Percentiles rank a stretch among this genome's conserved stretches.
Evolutionary conservation across 129 eudicot species (phyloP).

Genomic region (Arctium lappa): DNA sequence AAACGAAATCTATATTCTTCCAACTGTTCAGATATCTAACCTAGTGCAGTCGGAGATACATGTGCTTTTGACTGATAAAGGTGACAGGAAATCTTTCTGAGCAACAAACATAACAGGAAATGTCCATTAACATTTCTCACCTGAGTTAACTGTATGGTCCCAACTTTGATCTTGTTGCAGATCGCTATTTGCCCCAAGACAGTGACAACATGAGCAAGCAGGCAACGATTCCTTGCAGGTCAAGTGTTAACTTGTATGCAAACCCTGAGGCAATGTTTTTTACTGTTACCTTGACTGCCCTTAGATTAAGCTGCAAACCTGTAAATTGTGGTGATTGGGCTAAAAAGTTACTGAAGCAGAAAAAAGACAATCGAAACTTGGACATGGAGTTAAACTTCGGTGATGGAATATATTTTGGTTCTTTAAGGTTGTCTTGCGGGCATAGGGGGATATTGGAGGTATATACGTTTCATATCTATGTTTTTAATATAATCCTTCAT

Average conservation of each 20-base stretch:
- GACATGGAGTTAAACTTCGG: conserved; percentile 86
- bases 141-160: conserved; percentile 1
- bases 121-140: conserved; percentile 11
- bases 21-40: conserved; percentile 76
- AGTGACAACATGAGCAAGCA: conserved; percentile 49
- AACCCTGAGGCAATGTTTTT: conserved; percentile 76
- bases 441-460: conserved; percentile 86
- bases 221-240: conserved; percentile 63
- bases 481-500: neutral
- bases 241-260: conserved; percentile 70
- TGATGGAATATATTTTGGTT: conserved; percentile 74
- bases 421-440: conserved; percentile 75
- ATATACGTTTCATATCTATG: conserved; percentile 4
- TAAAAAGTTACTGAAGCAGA: conserved; percentile 79
- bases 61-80: conserved; percentile 70
- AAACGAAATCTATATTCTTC: conserved; percentile 89
- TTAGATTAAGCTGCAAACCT: conserved; percentile 73
- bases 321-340: conserved; percentile 87
- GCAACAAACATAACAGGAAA: neutral
- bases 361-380: conserved; percentile 51
- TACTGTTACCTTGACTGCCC: conserved; percentile 60
- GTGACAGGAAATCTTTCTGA: conserved; percentile 22
- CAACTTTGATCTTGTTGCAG: conserved; percentile 39
- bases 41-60: conserved; percentile 71
- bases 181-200: conserved; percentile 35